Evolutionary conservation across 2,329 filamentous ascomycete species (phyloP), one percentile per base, ranked within the genome.

Genomic region (Aspergillus vadensis): DNA sequence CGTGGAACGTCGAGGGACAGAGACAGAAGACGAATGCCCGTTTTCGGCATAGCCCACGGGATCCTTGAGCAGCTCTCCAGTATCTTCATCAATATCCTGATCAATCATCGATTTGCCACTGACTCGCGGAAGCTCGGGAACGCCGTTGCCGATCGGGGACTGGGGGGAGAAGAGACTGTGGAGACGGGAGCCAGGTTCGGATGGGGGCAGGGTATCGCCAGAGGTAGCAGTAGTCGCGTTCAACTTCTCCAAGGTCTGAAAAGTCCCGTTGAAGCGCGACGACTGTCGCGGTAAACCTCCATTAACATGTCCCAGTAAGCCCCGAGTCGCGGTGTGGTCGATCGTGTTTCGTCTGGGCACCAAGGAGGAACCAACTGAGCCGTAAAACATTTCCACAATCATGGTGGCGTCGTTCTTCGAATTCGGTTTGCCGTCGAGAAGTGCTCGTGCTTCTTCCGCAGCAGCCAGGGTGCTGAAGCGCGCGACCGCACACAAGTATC

Each of bases 11-110:
- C 91, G 88, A 61, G 83, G 78, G 49, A 70, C 70, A 12, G 69
- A 70, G 43, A 70, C 68, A 54, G 74, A 76, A 44, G 69, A 70
- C 14, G 79, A 77, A 57, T 85, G 80, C 2, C 87, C 88, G 69
- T 87, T 91, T 69, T 93, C 89, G 9, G 90, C 91, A 67, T 86
- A 88, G 9, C 83, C 86, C 59, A 88, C 79, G 1, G 86, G 85
- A 69, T 89, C 86, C 61, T 86, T 86, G 56, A 88, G 80, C 38
- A 88, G 70, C 57, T 85, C 83, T 10, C 83, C 83, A 3, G 86
- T 87, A 66, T 88, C 86, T 60, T 88, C 86, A 60, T 88, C 86
- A 9, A 80, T 81, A 69, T 88, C 85, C 68, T 88, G 84, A 64
- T 85, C 84, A 70, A 88, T 88, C 65, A 88, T 82, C 4, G 83